Base-by-base conservation (phyloP, 2,329 filamentous ascomycete species). In the Orbilia brochopaga region DNA sequence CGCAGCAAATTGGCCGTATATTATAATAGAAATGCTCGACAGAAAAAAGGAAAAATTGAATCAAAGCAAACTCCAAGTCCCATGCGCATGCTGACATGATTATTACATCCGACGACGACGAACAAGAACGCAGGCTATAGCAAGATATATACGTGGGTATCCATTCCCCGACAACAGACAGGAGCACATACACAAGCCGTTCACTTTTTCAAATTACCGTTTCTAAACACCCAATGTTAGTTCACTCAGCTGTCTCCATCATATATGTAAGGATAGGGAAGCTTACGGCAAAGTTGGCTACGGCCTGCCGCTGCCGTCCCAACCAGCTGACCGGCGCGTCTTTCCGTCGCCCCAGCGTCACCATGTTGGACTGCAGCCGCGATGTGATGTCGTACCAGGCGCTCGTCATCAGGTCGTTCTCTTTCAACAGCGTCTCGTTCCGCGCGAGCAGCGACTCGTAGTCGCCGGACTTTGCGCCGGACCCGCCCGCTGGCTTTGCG, bases 321-420 rank as follows among this genome's bases (percentile, higher is more conserved):
- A 95, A 81, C 90, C 90, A 95, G 80, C 90, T 92, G 80, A 87
- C 88, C 13, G 90, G 89, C 75, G 85, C 85, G 76, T 93, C 90
- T 75, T 86, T 86, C 75, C 89, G 84, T 75, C 91, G 83, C 78
- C 92, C 89, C 73, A 95, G 80, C 61, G 90, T 86, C 46, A 93
- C 88, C 73, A 90, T 90, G 78, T 92, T 93, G 81, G 89, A 92
- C 80, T 94, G 90, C 75, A 95, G 80, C 57, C 91, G 84, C 78
- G 84, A 88, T 24, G 88, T 87, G 76, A 94, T 85, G 79, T 93
- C 90, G 80, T 92, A 92, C 90, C 90, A 95, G 1, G 91, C 91
- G n/a, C 87, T 89, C 24, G 88, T 83, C 76, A 95, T 91, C 78
- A 94, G 84, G 42, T 85, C 84, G 78, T 91, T 91, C 79, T 95